Evolutionary conservation across 257 asterid genomes (phyloP), one percentile per base, ranked within the genome.

Genomic region (Penstemon davidsonii): DNA sequence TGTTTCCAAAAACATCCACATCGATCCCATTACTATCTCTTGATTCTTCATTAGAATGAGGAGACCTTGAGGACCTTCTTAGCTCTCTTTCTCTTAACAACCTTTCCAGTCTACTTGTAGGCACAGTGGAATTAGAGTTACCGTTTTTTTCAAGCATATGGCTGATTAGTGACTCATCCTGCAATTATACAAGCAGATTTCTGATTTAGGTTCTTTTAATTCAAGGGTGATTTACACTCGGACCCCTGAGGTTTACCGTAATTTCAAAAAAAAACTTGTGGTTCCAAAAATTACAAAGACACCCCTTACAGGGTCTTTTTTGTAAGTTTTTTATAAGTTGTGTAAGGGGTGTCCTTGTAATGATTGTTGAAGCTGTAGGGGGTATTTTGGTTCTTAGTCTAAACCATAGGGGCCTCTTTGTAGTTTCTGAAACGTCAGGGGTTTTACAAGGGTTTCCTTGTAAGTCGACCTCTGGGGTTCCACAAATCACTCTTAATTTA

Each of bases 71-170:
- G 68, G 81, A 87, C 73, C 79, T 85, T 81, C 95, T 78, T 53
- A 88, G 74, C 81, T 83, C 96, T 49, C 96, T 76, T 13, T 83
- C 85, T 75, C 95, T 86, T 72, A 90, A 75, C 53, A 88, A 92
- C 78, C 97, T 85, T 70, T 82, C 91, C 72, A 88, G 12, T 76
- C 96, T 81, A 66, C 88, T 86, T 9, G 84, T 66, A 44, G 87
- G 90, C 45, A 82, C 73, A 70, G 79, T 42, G 13, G 81, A 38
- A 71, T 67, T 70, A 25, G 76, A 47, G 54, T 76, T 74, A 60
- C 74, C 64, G 9, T 66, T 75, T 66, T 64, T 79, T 13, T 84
- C 86, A 45, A 76, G 79, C 64, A 77, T 72, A 53, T 75, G 76
- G 47, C 64, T 53, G 47, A 44, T 65, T 66, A 59, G 83, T 51